A percentile compares a stretch with the other conserved stretches of the same genome.
Conservation (phyloP, 2,329 filamentous ascomycete genomes). For the Trichocomaceae sp. region DNA sequence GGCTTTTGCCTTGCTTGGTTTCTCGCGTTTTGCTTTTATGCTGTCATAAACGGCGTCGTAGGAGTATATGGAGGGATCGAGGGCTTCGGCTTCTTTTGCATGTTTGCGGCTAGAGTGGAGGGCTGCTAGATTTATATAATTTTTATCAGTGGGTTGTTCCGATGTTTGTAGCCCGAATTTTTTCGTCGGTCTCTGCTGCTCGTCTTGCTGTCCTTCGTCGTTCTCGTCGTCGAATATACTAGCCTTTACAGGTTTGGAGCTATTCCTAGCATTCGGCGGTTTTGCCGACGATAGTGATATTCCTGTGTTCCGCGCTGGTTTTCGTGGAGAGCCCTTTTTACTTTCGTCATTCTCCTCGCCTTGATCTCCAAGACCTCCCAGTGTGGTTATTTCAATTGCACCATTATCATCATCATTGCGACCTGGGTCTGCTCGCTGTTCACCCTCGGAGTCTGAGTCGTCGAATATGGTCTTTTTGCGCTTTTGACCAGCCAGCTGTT, state of each 20-base stretch:
- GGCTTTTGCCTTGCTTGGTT: conserved; percentile 21
- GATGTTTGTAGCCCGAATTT: conserved; percentile 10
- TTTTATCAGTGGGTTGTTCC: conserved; percentile 13
- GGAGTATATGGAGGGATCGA: conserved; percentile 45
- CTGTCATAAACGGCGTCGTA: conserved; percentile 46
- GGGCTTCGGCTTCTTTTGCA: conserved; percentile 35
- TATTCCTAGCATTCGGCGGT: conserved; percentile 26
- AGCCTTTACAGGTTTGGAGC: conserved; percentile 29
- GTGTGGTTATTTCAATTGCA: conserved; percentile 30
- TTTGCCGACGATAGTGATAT: conserved; percentile 30
- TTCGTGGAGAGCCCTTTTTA: background rate
- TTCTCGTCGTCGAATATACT: conserved; percentile 33
- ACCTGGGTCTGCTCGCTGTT: conserved; percentile 19
- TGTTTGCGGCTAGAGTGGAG: conserved; percentile 42
- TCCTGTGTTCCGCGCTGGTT: conserved; percentile 2
- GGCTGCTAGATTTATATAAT: conserved; percentile 42
- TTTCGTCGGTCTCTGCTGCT: conserved; percentile 4
- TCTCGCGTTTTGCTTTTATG: conserved; percentile 35
- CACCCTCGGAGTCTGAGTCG: conserved; percentile 37
- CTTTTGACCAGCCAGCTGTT: conserved; percentile 33
- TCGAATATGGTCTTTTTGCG: conserved; percentile 45
- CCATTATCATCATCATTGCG: conserved; percentile 14
- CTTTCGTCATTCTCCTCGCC: conserved; percentile 3
- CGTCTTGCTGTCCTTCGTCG: conserved; percentile 24
- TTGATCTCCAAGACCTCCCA: conserved; percentile 30